Evolutionary conservation across 1,139 yeast species (phyloP).

Genomic region (Geotrichum fermentans): DNA sequence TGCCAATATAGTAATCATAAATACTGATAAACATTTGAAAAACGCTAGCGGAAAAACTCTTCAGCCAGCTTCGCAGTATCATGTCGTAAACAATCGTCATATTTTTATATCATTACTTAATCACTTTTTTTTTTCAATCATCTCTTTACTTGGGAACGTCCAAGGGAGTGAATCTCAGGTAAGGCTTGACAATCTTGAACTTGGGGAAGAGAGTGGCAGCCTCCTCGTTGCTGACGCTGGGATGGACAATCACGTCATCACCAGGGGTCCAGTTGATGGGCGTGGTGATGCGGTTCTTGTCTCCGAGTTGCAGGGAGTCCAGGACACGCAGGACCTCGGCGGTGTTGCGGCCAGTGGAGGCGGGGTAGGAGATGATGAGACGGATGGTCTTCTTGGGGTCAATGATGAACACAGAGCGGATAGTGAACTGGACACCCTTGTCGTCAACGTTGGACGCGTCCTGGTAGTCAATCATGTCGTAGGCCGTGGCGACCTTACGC

Average conservation of each 20-base stretch:
- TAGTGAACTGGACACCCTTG: conserved; percentile 61
- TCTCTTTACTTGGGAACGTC: conserved; percentile 6
- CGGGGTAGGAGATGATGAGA: conserved; percentile 72
- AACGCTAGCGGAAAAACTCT: neutral
- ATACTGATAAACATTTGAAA: neutral
- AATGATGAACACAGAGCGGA: conserved; percentile 76
- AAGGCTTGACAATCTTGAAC: conserved; percentile 72
- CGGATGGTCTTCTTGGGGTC: conserved; percentile 75
- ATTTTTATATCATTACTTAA: neutral
- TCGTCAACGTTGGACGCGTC: conserved; percentile 56
- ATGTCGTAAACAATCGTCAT: neutral
- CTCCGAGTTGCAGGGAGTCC: conserved; percentile 75
- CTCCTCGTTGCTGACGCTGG: conserved; percentile 63
- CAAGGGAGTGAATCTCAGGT: conserved; percentile 57
- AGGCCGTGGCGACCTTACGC: conserved; percentile 61
- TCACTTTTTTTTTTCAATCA: neutral
- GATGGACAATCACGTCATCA: conserved; percentile 79
- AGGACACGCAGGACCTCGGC: conserved; percentile 79
- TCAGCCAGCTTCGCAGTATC: neutral
- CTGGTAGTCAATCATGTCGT: conserved; percentile 74
- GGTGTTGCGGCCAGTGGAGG: conserved; percentile 82
- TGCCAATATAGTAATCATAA: neutral
- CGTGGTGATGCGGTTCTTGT: conserved; percentile 65
- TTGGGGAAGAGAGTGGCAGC: conserved; percentile 71
- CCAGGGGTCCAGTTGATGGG: conserved; percentile 88